Percentiles rank a stretch among this genome's conserved stretches.
Conservation (phyloP, 108 stramenopile species). For the Hondaea fermentalgiana region DNA sequence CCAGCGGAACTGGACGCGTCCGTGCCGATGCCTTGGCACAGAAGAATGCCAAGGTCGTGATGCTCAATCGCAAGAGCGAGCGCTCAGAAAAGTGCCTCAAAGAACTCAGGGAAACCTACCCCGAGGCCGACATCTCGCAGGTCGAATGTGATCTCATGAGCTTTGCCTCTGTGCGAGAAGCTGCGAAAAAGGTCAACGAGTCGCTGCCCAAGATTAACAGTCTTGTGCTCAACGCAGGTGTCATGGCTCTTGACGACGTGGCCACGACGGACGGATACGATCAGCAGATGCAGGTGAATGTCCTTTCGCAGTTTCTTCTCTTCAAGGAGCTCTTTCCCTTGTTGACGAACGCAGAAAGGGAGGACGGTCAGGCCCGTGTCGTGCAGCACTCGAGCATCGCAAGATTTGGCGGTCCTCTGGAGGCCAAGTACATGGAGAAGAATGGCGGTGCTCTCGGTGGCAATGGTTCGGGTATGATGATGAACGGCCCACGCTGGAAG, state of each 20-base stretch:
- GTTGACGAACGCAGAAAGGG: slow-evolving; percentile 36
- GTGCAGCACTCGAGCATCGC: slow-evolving; percentile 41
- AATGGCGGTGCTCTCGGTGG: slow-evolving; percentile 48
- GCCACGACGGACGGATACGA: slow-evolving; percentile 58
- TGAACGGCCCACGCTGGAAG: slow-evolving; percentile 31
- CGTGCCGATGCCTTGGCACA: neutral
- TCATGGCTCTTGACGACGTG: slow-evolving; percentile 47
- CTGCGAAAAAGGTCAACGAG: neutral
- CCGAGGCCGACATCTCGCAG: neutral
- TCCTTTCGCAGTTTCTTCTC: slow-evolving; percentile 55
- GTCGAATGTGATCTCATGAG: neutral
- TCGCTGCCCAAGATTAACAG: neutral
- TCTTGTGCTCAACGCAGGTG: slow-evolving; percentile 46
- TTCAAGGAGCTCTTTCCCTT: slow-evolving; percentile 47
- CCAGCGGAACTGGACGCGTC: neutral
- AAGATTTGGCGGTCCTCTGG: slow-evolving; percentile 24
- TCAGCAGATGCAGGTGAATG: slow-evolving; percentile 54
- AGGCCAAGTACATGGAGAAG: slow-evolving; percentile 47
- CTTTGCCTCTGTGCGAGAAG: neutral
- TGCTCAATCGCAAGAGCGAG: neutral
- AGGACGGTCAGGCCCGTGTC: slow-evolving; percentile 48
- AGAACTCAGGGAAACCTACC: neutral
- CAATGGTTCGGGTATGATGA: neutral
- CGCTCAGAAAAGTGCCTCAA: neutral
- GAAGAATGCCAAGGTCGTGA: neutral